phyloP scores from a whole-genome alignment of 148 eudicot species.

The Polygonum aviculare region DNA sequence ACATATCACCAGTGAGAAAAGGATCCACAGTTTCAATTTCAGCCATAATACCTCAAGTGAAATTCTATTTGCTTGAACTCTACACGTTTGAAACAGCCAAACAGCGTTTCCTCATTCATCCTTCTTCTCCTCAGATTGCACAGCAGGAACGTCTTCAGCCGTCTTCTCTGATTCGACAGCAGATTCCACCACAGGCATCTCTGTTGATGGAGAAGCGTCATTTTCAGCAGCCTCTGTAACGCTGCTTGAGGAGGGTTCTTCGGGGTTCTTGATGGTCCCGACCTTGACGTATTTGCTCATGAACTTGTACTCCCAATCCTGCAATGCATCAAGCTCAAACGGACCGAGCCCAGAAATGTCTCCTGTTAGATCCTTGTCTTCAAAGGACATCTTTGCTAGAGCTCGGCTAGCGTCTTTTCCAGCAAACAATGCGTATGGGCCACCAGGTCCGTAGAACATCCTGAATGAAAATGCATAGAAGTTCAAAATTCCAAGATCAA shows the following conservation, averaged over 20 bases:
- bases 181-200: not conserved
- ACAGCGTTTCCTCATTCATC: not conserved
- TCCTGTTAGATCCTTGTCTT: constrained; percentile 76
- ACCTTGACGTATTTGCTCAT: constrained; percentile 96
- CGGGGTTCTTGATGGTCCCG: constrained; percentile 49
- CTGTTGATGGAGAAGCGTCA: not conserved
- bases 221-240: not conserved
- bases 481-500: not conserved
- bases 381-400: constrained; percentile 97
- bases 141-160: not conserved
- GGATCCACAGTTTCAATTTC: not conserved
- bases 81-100: not conserved
- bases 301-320: constrained; percentile 98
- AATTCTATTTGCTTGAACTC: not conserved
- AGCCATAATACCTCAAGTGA: not conserved
- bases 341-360: constrained; percentile 79
- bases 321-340: constrained; percentile 86
- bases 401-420: constrained; percentile 98
- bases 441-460: constrained; percentile 98
- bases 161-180: not conserved
- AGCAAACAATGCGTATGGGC: constrained; percentile 91
- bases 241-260: not conserved
- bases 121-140: constrained; percentile 8
- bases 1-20: not conserved
- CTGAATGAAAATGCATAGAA: constrained; percentile 23